Conservation (phyloP, 2,329 filamentous ascomycete species). For the Volutella citrinella region DNA sequence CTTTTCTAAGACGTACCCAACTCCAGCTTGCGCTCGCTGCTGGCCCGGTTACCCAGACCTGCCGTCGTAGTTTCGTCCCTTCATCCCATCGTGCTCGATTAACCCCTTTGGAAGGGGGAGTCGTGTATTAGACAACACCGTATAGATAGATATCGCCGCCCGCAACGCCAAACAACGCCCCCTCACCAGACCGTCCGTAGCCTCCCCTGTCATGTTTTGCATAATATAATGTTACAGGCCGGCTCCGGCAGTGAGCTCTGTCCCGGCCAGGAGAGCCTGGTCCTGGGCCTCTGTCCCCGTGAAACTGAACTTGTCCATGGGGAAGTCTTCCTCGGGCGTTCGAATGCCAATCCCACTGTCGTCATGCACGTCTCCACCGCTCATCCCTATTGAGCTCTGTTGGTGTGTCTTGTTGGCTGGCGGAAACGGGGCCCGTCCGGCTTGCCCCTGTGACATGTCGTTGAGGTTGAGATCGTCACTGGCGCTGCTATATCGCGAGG, state of each 20-base stretch:
- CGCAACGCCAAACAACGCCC: constrained; percentile 24
- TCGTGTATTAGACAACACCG: constrained; percentile 21
- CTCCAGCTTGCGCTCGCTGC: too few species aligned
- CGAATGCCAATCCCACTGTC: constrained; percentile 74
- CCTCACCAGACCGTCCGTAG: constrained; percentile 4
- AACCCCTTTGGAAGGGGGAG: constrained; percentile 18
- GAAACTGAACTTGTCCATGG: constrained; percentile 57
- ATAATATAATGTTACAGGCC: constrained; percentile 19
- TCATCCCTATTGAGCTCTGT: constrained; percentile 29
- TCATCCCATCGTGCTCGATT: constrained; percentile 30
- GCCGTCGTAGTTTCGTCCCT: constrained; percentile 31
- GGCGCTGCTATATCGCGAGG: constrained; percentile 41
- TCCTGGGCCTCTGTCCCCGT: constrained; percentile 33
- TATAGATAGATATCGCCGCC: constrained; percentile 20
- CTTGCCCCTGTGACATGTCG: constrained; percentile 46
- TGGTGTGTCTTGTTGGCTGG: constrained; percentile 42
- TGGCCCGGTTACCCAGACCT: too few species aligned
- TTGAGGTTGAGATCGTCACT: constrained; percentile 46
- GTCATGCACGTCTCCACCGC: constrained; percentile 54
- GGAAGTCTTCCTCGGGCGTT: constrained; percentile 63
- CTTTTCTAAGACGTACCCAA: too few species aligned
- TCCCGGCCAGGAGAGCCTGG: constrained; percentile 30
- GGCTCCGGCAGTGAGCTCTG: constrained; percentile 25
- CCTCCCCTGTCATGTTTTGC: constrained; percentile 3
- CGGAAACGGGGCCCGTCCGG: constrained; percentile 48